These are phyloP conservation scores for Nicotiana tomentosiformis DNA, from an alignment of 257 asterid genomes.

Conservation along the genomic window DNA sequence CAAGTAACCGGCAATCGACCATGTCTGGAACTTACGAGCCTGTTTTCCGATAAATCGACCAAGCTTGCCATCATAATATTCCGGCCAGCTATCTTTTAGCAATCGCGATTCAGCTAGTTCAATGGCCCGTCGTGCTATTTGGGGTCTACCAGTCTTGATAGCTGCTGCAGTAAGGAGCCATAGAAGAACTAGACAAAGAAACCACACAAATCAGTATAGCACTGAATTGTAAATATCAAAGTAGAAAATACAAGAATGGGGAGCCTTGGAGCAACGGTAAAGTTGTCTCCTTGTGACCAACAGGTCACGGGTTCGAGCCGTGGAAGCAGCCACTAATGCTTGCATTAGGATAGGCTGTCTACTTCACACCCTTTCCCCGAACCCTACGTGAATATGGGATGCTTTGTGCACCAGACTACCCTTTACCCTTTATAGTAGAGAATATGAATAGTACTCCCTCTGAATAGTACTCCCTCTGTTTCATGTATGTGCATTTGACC, in stretches of 20 bases:
- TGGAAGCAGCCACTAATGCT: no score
- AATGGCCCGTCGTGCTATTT: conserved; percentile 69
- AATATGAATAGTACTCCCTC: neutral
- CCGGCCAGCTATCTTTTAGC: conserved; percentile 70
- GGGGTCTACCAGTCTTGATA: conserved; percentile 87
- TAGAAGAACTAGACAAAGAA: conserved; percentile 48
- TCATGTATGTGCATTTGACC: neutral
- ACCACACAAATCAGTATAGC: neutral
- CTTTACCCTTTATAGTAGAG: neutral
- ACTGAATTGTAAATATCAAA: neutral
- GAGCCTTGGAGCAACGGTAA: no score
- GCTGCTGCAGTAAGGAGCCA: conserved; percentile 94
- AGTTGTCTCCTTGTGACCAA: no score
- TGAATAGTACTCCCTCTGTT: neutral
- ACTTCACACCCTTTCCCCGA: no score
- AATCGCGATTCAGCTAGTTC: conserved; percentile 64
- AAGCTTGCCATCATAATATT: conserved; percentile 70
- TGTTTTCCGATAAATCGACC: conserved; percentile 84
- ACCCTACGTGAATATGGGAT: no score
- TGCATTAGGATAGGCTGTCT: no score
- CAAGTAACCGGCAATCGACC: conserved; percentile 88
- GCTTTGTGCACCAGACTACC: no score
- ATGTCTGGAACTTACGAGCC: conserved; percentile 79
- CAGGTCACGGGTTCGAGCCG: no score
- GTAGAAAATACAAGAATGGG: neutral